phyloP scores from a whole-genome alignment of 257 asterid species.

The Eustoma russellianum region DNA sequence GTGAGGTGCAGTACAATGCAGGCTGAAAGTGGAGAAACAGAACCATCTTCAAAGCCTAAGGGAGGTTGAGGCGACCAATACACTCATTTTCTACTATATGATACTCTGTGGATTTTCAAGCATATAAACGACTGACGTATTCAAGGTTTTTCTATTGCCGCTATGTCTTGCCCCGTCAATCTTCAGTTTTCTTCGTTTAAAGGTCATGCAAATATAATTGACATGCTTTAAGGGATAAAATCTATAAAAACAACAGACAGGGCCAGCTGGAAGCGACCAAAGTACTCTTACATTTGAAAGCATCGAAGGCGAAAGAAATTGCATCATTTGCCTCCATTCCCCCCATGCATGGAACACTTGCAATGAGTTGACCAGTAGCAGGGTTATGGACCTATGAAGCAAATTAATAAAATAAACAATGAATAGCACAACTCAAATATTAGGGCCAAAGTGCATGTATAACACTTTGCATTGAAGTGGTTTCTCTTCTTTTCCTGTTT shows the following conservation, averaged over 20 bases:
- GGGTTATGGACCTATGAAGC: slow-evolving; percentile 65
- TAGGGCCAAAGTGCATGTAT: too few relatives aligned
- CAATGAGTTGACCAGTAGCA: slow-evolving; percentile 82
- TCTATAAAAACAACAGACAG: slow-evolving; percentile 5
- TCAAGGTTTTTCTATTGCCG: too few relatives aligned
- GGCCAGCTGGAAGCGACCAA: not conserved
- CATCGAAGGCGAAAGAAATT: slow-evolving; percentile 75
- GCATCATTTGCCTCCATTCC: slow-evolving; percentile 85
- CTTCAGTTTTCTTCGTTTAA: too few relatives aligned
- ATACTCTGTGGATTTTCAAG: too few relatives aligned
- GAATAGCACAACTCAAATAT: not conserved
- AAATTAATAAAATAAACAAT: slow-evolving; percentile 1
- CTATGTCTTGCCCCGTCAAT: too few relatives aligned
- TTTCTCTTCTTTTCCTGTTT: not conserved
- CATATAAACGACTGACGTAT: too few relatives aligned
- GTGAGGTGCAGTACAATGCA: too few relatives aligned
- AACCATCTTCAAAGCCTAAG: too few relatives aligned
- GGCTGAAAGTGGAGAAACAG: too few relatives aligned
- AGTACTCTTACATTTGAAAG: slow-evolving; percentile 59
- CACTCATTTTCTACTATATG: too few relatives aligned
- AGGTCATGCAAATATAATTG: too few relatives aligned
- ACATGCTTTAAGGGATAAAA: not conserved
- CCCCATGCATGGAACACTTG: slow-evolving; percentile 87
- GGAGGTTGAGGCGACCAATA: too few relatives aligned
- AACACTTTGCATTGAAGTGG: not conserved